A percentile compares a stretch with the other conserved stretches of the same genome.
Evolutionary conservation across 2,329 filamentous ascomycete species (phyloP).

Genomic region (Tolypocladium capitatum): DNA sequence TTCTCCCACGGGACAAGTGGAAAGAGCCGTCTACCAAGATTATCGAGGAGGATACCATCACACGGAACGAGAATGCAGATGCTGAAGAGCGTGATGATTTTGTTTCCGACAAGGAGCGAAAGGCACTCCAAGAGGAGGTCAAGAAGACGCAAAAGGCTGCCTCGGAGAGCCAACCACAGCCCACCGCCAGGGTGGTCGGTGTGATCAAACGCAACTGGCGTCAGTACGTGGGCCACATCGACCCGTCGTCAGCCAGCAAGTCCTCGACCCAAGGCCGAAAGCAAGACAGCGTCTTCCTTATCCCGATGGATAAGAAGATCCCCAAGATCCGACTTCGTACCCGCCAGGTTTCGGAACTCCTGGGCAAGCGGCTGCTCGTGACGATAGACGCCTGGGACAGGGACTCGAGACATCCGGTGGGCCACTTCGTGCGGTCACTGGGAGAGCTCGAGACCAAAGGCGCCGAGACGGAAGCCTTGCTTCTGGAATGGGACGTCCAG

Average conservation of each 20-base stretch:
- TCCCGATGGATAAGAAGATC: slow-evolving; percentile 96
- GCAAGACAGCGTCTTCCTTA: slow-evolving; percentile 85
- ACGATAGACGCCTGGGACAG: slow-evolving; percentile 93
- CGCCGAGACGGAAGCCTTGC: slow-evolving; percentile 89
- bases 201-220: slow-evolving; percentile 94
- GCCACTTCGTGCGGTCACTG: slow-evolving; percentile 85
- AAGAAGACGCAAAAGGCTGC: slow-evolving; percentile 68
- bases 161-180: slow-evolving; percentile 67
- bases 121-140: slow-evolving; percentile 81
- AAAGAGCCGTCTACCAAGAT: slow-evolving; percentile 92
- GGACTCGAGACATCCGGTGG: slow-evolving; percentile 81
- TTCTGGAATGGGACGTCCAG: slow-evolving; percentile 94
- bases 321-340: slow-evolving; percentile 92
- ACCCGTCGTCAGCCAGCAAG: slow-evolving; percentile 68
- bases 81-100: slow-evolving; percentile 61
- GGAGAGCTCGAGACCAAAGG: slow-evolving; percentile 92
- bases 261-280: slow-evolving; percentile 63
- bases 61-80: slow-evolving; percentile 88
- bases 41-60: slow-evolving; percentile 83
- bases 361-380: slow-evolving; percentile 84
- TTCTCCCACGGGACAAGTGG: slow-evolving; percentile 91
- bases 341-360: slow-evolving; percentile 72
- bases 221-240: slow-evolving; percentile 93
- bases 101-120: slow-evolving; percentile 79
- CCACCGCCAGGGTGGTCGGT: slow-evolving; percentile 84